Conservation (phyloP, 1,139 yeast species). For the Suzukiozyma palmioleophila region DNA sequence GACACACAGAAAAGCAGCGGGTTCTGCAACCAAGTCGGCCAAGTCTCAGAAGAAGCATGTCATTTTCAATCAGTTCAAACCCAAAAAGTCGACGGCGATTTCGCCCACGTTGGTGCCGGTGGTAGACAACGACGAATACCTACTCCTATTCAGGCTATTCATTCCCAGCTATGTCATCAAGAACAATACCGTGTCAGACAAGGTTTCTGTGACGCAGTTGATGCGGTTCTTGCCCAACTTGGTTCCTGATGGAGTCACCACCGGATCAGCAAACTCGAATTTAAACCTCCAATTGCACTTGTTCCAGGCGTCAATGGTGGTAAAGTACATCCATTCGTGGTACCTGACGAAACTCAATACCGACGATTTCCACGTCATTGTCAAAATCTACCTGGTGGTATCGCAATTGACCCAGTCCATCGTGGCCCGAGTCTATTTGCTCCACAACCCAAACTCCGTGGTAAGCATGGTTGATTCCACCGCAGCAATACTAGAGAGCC, state of each 20-base stretch:
- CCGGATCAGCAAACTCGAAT: constrained; percentile 10
- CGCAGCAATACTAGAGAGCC: constrained; percentile 23
- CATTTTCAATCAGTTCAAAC: constrained; percentile 4
- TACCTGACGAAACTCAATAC: constrained; percentile 36
- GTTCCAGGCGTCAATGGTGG: constrained; percentile 31
- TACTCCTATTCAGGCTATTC: constrained; percentile 29
- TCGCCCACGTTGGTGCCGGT: not conserved
- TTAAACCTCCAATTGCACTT: constrained; percentile 36
- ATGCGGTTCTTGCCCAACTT: constrained; percentile 25
- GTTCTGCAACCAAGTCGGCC: not conserved
- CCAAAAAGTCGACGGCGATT: constrained; percentile 2
- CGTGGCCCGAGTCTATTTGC: constrained; percentile 14
- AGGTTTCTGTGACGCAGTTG: constrained; percentile 20
- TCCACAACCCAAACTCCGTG: not conserved
- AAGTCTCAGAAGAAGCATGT: constrained; percentile 4
- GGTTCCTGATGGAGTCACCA: constrained; percentile 14
- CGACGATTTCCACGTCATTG: constrained; percentile 32
- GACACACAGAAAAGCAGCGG: not conserved
- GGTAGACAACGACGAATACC: constrained; percentile 15
- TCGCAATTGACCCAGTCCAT: constrained; percentile 27
- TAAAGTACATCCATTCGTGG: constrained; percentile 37
- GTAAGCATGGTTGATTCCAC: constrained; percentile 20
- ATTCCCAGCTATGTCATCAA: constrained; percentile 28
- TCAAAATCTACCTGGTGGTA: constrained; percentile 25
- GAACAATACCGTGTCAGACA: constrained; percentile 13